Evolutionary conservation across 129 eudicot genomes (phyloP), one percentile per base, ranked within the genome.

Genomic region (Chrysanthemum makinoi): DNA sequence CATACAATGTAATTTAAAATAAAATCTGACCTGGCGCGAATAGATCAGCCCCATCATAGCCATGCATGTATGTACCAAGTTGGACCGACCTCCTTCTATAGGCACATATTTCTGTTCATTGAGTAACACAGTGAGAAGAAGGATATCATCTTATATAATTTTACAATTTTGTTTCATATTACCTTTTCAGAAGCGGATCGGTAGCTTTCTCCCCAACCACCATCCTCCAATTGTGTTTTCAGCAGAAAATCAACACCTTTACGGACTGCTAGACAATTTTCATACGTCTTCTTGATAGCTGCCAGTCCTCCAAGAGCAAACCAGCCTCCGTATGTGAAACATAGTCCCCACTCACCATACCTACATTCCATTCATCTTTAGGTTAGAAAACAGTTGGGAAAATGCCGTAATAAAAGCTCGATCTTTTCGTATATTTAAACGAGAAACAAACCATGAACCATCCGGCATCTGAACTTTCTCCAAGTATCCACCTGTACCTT

Each of bases 301-400:
- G 73, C 65, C 13, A 90, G 63, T n/a, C 86, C 96, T 70, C 77
- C 84, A 10, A 90, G 65, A 20, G 88, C 96, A 77, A 70, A 90
- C 84, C 80, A 84, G 14, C 87, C 73, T 4, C 83, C 89, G 30
- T 87, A 86, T 18, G 85, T 87, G 54, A 87, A 90, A 76, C 96
- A 86, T 22, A 84, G 79, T n/a, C 90, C 96, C 90, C 94, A 87
- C 24, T 77, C 81, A n/a, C 94, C 96, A 50, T 86, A 84, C 96
- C 96, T 89, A 62, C 46, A 46, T 18, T 0, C 39, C 76, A 43
- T 54, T 6, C n/a, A 0, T 33, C 39, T 33, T 39, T 6, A 13
- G 56, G 70, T 51, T 64, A 30, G 2, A 33, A 30, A 1, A 0
- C 4, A 33, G 39, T 33, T 33, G 39, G 4, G 39, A 33, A 4